Evolutionary conservation across 1,284 basidiomycete genomes (phyloP), one percentile per base, ranked within the genome.

Genomic region (Tremellales sp.): DNA sequence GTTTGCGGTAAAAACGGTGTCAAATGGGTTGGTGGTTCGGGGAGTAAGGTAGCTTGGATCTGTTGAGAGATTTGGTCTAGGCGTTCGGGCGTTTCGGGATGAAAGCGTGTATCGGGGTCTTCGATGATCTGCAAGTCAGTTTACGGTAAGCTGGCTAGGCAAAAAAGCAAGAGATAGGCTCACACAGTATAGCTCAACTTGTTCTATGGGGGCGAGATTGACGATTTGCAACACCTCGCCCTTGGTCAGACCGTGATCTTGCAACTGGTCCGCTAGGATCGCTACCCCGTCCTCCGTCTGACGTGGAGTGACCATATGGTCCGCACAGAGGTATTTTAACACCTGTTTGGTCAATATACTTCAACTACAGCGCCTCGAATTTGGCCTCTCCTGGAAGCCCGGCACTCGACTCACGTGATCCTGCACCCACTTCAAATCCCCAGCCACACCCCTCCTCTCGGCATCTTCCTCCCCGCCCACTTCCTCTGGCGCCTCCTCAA

Each of bases 141-240:
- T 4, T 15, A 15, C 15, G 6, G 12, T 13, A 31, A 8, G 7
- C 12, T 25, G 40, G n/a, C n/a, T n/a, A n/a, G n/a, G n/a, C n/a
- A n/a, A n/a, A n/a, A n/a, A 27, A 19, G 40, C 2, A 42, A 17
- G 40, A 27, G 29, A 42, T 15, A 27, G 15, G 81, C 87, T 51
- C 60, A 93, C 90, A 42, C 90, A 85, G 61, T 96, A 93, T 21
- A 97, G 82, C 67, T 92, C 90, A 25, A 96, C 89, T 0, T 84
- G 76, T 43, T 83, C 80, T 4, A 80, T 83, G 1, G 92, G 93
- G 0, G 86, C 86, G 13, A 94, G 79, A 67, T 97, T 96, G 42
- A 90, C 84, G 29, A 94, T 80, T 67, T 94, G 90, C 3, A 97
- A 78, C 60, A 92, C 89, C 77, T 97, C 92, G 3, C 86, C 83